These are phyloP conservation scores for Mycena kentingensis DNA, from an alignment of 768 basidiomycete genomes.

Conservation along the genomic window DNA sequence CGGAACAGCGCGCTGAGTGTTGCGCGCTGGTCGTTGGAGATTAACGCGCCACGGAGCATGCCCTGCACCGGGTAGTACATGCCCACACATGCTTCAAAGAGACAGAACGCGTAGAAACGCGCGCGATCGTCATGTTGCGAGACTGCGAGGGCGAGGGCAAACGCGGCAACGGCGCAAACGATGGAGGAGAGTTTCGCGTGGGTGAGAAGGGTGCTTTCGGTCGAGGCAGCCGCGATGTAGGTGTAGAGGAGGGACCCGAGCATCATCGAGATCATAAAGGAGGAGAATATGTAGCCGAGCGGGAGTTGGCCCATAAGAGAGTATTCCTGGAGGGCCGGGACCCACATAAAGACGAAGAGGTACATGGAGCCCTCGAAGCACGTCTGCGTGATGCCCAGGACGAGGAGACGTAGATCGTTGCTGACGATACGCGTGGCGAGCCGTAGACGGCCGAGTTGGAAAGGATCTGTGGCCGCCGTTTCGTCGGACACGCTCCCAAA, in stretches of 20 bases:
- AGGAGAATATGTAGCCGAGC: conserved; percentile 77
- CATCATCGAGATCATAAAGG: conserved; percentile 84
- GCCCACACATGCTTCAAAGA: conserved; percentile 76
- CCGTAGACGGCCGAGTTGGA: conserved; percentile 55
- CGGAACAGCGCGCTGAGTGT: conserved; percentile 72
- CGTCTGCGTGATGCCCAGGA: conserved; percentile 72
- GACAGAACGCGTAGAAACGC: conserved; percentile 74
- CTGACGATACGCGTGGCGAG: conserved; percentile 61
- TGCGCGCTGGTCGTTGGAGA: conserved; percentile 72
- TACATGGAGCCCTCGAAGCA: conserved; percentile 88
- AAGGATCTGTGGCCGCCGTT: conserved; percentile 36
- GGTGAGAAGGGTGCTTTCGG: conserved; percentile 45
- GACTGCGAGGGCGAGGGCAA: conserved; percentile 56
- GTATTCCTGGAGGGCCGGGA: conserved; percentile 70
- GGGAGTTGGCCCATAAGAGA: conserved; percentile 52
- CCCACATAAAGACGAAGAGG: conserved; percentile 84
- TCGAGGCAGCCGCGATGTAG: conserved; percentile 8
- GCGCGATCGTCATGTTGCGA: conserved; percentile 43
- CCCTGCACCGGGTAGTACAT: conserved; percentile 82
- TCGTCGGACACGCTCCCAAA: conserved; percentile 52
- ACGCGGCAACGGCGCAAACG: conserved; percentile 59
- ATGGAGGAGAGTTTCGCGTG: conserved; percentile 69
- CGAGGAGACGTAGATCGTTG: conserved; percentile 58
- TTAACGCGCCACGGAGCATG: conserved; percentile 65
- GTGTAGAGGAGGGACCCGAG: conserved; percentile 74